Conservation (phyloP, 2,329 filamentous ascomycete genomes). For the Triangularia setosa region DNA sequence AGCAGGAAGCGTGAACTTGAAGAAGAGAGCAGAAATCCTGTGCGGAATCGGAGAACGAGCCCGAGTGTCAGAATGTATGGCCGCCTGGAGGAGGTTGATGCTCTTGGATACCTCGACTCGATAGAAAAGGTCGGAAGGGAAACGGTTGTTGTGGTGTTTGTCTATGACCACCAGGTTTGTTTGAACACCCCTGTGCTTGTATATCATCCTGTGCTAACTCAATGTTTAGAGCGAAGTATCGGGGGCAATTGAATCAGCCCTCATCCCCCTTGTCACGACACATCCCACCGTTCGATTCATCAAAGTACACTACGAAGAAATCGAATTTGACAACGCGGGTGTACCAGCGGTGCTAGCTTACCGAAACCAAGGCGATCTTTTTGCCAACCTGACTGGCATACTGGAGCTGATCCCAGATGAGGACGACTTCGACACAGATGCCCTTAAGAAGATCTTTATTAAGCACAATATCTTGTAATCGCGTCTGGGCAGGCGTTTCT, state of each 20-base stretch:
- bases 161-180: slow-evolving; percentile 81
- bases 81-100: slow-evolving; percentile 77
- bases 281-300: slow-evolving; percentile 77
- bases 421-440: slow-evolving; percentile 52
- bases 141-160: slow-evolving; percentile 86
- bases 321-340: slow-evolving; percentile 86
- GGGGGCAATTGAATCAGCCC: slow-evolving; percentile 70
- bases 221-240: slow-evolving; percentile 68
- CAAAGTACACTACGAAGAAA: slow-evolving; percentile 85
- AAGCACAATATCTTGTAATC: slow-evolving; percentile 46
- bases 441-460: slow-evolving; percentile 50
- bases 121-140: slow-evolving; percentile 83
- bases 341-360: slow-evolving; percentile 89
- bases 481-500: neutral
- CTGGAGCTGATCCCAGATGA: slow-evolving; percentile 78
- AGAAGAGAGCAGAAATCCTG: slow-evolving; percentile 47
- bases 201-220: slow-evolving; percentile 23
- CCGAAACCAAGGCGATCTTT: slow-evolving; percentile 79
- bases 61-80: slow-evolving; percentile 78
- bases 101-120: slow-evolving; percentile 88
- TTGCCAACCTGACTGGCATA: slow-evolving; percentile 83
- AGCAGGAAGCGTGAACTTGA: slow-evolving; percentile 74
- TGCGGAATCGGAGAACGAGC: slow-evolving; percentile 65
- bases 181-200: slow-evolving; percentile 21
- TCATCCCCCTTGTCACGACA: slow-evolving; percentile 68